Evolutionary conservation across 345 rosid species (phyloP).

Genomic region (Gossypium bickii): DNA sequence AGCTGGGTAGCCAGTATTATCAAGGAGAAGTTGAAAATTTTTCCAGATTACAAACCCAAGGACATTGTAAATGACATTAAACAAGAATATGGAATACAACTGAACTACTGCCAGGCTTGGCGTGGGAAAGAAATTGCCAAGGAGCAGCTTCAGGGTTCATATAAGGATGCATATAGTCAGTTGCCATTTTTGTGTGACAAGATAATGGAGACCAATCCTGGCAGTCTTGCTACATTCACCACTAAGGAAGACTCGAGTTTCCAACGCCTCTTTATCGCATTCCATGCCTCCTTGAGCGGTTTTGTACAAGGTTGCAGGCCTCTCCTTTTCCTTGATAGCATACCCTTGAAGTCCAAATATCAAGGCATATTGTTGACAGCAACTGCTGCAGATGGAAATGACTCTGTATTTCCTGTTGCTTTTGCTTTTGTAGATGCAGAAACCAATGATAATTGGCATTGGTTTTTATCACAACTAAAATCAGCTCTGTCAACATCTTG

Average conservation of each 20-base stretch:
- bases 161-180: conserved; percentile 82
- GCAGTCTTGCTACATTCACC: conserved; percentile 74
- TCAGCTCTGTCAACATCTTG: conserved; percentile 54
- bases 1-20: conserved; percentile 94
- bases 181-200: conserved; percentile 73
- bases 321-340: conserved; percentile 77
- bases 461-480: conserved; percentile 84
- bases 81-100: conserved; percentile 72
- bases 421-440: conserved; percentile 81
- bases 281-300: conserved; percentile 76
- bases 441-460: conserved; percentile 77
- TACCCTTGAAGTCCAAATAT: conserved; percentile 80
- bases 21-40: conserved; percentile 78
- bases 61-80: conserved; percentile 34
- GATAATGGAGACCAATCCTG: conserved; percentile 83
- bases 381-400: conserved; percentile 82
- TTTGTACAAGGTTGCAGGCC: conserved; percentile 82
- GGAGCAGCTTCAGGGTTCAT: conserved; percentile 95
- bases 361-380: conserved; percentile 83
- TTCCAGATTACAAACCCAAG: conserved; percentile 85
- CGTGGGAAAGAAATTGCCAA: conserved; percentile 96
- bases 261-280: conserved; percentile 77
- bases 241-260: conserved; percentile 94
- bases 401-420: conserved; percentile 75
- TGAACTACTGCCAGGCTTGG: conserved; percentile 93